Evolutionary conservation across 495 filamentous ascomycete genomes (phyloP), one percentile per base, ranked within the genome.

Genomic region (Hyphodiscus hymeniophilus): DNA sequence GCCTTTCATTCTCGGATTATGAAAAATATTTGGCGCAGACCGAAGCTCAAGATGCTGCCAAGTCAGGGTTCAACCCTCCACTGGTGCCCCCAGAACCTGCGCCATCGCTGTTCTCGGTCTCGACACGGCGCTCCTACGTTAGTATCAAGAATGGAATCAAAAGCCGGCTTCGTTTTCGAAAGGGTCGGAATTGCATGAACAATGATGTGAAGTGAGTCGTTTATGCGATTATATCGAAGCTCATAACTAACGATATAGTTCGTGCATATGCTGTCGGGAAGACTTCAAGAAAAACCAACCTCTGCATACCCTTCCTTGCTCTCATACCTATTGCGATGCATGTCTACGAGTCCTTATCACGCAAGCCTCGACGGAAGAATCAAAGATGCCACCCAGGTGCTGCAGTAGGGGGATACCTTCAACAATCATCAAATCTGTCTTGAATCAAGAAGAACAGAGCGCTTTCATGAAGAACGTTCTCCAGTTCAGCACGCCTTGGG

Each of bases 381-480:
- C 64, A 43, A 74, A 68, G 41, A 74, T 77, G 67, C 76, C 77
- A 4, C 76, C 77, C 0, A 61, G 70, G 21, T 81, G 77, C 54
- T 81, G 78, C 54, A 65, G 69, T n/a, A 66, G 69, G 46, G 71
- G 76, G 2, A 71, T 81, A 21, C 72, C 77, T 10, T 61, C 62
- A 30, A 26, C 61, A 4, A 63, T 72, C 34, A 62, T 82, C 50
- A 74, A 75, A 58, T 54, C 58, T 1, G 57, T 79, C 21, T 63
- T 77, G 17, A 66, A 60, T 12, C 63, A 63, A 11, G 72, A 76
- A 13, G 71, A 76, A 42, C 75, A 77, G 53, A 57, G 62, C 11
- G 50, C 54, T 7, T 76, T 81, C 42, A 63, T 79, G 45, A 75
- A 74, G 47, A 66, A 65, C 3, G 70, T 77, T 0, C 42, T 68